Conservation (phyloP, 2,329 filamentous ascomycete genomes). For the Achaetomium macrosporum region DNA sequence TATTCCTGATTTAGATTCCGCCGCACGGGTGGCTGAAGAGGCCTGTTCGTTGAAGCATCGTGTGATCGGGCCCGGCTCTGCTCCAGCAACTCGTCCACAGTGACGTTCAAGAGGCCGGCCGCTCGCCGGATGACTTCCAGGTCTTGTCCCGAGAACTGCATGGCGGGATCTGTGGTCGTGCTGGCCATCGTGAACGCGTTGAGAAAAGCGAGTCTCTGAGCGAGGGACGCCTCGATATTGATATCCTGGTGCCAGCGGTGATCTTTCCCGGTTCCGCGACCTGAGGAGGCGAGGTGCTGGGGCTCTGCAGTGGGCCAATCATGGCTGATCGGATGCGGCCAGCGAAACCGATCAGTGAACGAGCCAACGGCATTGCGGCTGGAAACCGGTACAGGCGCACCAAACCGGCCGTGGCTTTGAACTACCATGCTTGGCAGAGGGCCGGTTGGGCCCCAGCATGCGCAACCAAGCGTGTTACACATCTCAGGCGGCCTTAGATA, state of each 20-base stretch:
- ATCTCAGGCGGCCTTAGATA: not conserved
- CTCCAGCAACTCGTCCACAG: slow-evolving; percentile 24
- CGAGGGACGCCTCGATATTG: slow-evolving; percentile 5
- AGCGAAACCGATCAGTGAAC: slow-evolving; percentile 22
- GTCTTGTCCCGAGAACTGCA: slow-evolving; percentile 23
- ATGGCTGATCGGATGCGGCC: slow-evolving; percentile 7
- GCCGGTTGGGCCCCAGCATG: slow-evolving; percentile 2
- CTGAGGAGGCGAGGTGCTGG: slow-evolving; percentile 16
- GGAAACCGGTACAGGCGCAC: slow-evolving; percentile 18
- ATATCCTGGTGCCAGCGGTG: slow-evolving; percentile 15
- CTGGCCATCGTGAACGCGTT: not conserved
- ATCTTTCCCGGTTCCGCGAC: too few relatives aligned
- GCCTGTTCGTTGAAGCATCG: not conserved
- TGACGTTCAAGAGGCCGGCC: slow-evolving; percentile 23
- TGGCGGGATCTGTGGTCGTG: slow-evolving; percentile 2
- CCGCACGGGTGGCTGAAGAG: not conserved
- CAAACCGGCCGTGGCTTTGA: slow-evolving; percentile 15
- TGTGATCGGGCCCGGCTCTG: slow-evolving; percentile 14
- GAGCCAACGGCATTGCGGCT: slow-evolving; percentile 18
- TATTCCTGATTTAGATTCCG: too few relatives aligned
- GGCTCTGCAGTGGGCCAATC: slow-evolving; percentile 18
- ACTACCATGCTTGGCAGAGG: slow-evolving; percentile 11
- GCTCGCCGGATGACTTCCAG: slow-evolving; percentile 23
- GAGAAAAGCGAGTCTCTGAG: not conserved
- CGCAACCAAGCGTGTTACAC: slow-evolving; percentile 17